Base-by-base conservation (phyloP, 2,329 filamentous ascomycete genomes). In the Cryphonectria nitschkei region DNA sequence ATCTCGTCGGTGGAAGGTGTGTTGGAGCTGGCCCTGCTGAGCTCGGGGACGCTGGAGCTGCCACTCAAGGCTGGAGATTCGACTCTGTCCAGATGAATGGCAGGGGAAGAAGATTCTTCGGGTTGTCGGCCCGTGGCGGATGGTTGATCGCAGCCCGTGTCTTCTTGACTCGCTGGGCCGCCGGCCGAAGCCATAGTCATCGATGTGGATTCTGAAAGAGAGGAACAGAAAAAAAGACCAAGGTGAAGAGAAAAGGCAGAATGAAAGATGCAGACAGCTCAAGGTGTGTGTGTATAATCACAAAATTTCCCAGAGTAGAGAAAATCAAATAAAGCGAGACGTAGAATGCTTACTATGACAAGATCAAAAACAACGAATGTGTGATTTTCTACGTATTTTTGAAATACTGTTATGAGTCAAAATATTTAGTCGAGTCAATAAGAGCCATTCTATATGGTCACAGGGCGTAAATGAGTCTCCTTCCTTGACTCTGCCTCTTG, bases 21-120 rank as follows among this genome's bases (percentile, higher is more conserved):
- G 46, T n/a, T 50, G 69, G 81, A 82, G 74, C 80, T 75, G 68
- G 81, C 81, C 75, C 81, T 82, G 65, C 77, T 75, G 72, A 82
- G 72, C 29, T 73, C 76, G 43, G 75, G 75, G 7, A 75, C 72
- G 39, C 69, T 63, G 26, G 71, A 73, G 61, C 64, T 70, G 56
- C 69, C 52, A 19, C 61, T 69, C 13, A 50, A 34, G 13, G 67
- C 39, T 13, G 50, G 64, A 26, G 65, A 62, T 70, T 62, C 37
- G 13, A 39, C 16, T 41, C 39, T 52, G 22, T 60, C 58, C 2
- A 26, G 39, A 39, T 68, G 22, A 46, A 63, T 50, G n/a, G 32
- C 43, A 26, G 68, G n/a, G 22, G 61, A 65, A 34, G 61, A 19
- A 56, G 64, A 58, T 58, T 56, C 43, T 61, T 65, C 61, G 65